Base-by-base conservation (phyloP, 2,329 filamentous ascomycete genomes). In the Claviceps paspali region DNA sequence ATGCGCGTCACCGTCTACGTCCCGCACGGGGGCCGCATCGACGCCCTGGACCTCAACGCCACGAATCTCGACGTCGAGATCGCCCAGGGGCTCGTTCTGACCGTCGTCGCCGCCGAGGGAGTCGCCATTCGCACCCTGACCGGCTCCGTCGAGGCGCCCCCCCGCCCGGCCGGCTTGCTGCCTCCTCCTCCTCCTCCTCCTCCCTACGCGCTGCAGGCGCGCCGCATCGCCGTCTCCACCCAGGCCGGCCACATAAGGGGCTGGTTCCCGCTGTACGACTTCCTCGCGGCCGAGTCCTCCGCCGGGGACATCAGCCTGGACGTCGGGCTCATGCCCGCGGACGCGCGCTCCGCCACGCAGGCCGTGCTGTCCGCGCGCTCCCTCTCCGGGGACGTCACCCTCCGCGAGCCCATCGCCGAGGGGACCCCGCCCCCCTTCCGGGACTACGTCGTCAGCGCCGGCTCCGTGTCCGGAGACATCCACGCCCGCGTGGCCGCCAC, bases 191-290 rank as follows among this genome's bases (percentile, higher is more conserved):
- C n/a, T n/a, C n/a, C n/a, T n/a, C n/a, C n/a, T n/a, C n/a, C n/a
- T n/a, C 52, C 59, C 1, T 70, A 65, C 49, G 43, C 45, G 6
- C 51, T 73, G 32, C 50, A 60, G 38, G 62, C 63, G 1, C 59
- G 64, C 23, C 46, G 57, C 35, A 60, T 67, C 38, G 48, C 55
- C 21, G 55, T 66, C 11, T 44, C 49, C 19, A 65, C 67, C 14
- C 57, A 60, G 3, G 59, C 64, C 1, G 65, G 64, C 6, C 35
- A 50, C 11, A 61, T 74, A 42, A 41, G 41, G 11, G 70, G 70
- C 22, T 61, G 58, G 49, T 72, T 65, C 55, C 65, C 69, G 1
- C 54, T 73, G 1, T 66, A 63, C 47, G 65, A 71, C 45, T 50
- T 60, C 22, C 58, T 74, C 10, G 52, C 55, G 22, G 41, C 70